Evolutionary conservation across 208 protist species (phyloP), one percentile per base, ranked within the genome.

Genomic region (Leishmania lainsoni): DNA sequence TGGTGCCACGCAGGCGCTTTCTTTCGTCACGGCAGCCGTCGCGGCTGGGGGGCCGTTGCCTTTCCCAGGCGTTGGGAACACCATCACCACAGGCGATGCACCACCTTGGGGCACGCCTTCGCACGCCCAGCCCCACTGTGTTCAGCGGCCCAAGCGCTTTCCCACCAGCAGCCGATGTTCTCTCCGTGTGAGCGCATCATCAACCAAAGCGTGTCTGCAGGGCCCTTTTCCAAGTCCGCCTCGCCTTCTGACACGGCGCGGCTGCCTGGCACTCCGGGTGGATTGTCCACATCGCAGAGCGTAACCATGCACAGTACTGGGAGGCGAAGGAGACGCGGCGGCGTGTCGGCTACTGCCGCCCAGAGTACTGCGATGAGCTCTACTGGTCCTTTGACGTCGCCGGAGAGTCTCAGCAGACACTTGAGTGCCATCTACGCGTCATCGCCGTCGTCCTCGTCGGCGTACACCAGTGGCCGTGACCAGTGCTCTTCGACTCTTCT

Each of bases 251-350:
- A 85, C 16, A 75, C 22, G 63, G 78, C 76, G 65, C 81, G 45
- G 48, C 70, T 85, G 12, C 81, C 76, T n/a, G 71, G 71, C 71
- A 79, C 81, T 8, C 81, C 81, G 16, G 81, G 81, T 20, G 81
- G 77, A 26, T 72, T 85, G 49, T 76, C 81, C 22, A 66, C 72
- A 2, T 85, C 77, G 48, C 77, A 32, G 39, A 85, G 76, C 73
- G 61, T 56, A 17, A 65, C 32, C 32, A 39, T 29, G 29, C 48
- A 22, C 56, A 63, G 74, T 29, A 77, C 74, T 63, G 74, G 35
- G 54, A 54, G 26, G 56, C 74, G 35, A 29, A 49, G 74, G 32
- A 48, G 39, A 17, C 35, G 39, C 32, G 12, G 49, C 1, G 39
- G 39, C 26, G 52, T 61, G 26, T 39, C 35, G 2, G 56, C 3